A percentile compares a stretch with the other conserved stretches of the same genome.
Evolutionary conservation across 73 alveolate genomes (phyloP).

Genomic region (Stentor roeselii): DNA sequence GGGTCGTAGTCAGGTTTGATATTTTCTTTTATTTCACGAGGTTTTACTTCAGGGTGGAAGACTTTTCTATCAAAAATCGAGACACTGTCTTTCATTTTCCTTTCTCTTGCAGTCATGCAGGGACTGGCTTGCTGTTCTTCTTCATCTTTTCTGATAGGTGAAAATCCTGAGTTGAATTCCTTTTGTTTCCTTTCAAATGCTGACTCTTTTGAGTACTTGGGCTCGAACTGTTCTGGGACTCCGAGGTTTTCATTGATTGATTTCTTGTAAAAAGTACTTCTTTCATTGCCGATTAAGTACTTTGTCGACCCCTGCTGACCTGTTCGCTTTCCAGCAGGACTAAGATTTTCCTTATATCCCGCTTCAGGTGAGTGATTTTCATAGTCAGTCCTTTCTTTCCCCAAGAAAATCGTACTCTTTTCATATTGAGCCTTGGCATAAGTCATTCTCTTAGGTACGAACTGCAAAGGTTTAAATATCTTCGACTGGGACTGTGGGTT

Average conservation of each 20-base stretch:
- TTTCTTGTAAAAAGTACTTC: not conserved
- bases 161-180: not conserved
- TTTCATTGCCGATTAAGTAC: not conserved
- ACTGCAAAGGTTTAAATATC: not conserved
- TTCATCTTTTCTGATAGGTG: not conserved
- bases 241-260: slow-evolving; percentile 10
- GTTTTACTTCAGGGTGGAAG: not conserved
- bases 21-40: not conserved
- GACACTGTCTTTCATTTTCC: not conserved
- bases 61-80: not conserved
- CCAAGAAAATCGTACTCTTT: not conserved
- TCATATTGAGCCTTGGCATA: slow-evolving; percentile 2
- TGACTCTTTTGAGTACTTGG: not conserved
- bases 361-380: not conserved
- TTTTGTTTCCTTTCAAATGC: slow-evolving; percentile 10
- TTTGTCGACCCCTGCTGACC: not conserved
- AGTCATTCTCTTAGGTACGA: not conserved
- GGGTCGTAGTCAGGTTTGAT: not conserved
- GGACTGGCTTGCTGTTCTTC: not conserved
- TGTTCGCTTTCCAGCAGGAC: not conserved
- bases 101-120: not conserved
- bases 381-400: not conserved
- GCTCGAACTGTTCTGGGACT: not conserved
- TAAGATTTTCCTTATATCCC: not conserved
- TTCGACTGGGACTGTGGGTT: slow-evolving; percentile 5